Evolutionary conservation across 140 eudicot genomes (phyloP), one percentile per base, ranked within the genome.

Genomic region (Senecio squalidus): DNA sequence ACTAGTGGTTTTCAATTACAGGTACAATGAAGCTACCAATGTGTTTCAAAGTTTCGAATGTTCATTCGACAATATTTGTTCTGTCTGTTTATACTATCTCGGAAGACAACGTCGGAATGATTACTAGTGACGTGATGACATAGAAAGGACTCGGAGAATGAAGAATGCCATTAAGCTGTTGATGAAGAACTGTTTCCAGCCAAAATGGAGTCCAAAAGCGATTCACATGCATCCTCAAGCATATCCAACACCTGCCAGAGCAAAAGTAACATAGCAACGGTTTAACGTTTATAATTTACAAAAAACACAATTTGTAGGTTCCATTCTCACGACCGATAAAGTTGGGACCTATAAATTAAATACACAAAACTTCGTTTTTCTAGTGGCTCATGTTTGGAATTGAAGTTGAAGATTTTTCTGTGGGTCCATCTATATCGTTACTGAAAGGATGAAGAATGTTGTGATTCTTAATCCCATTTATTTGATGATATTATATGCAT

Each of bases 151-250:
- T 38, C 48, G 22, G 7, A 17, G 18, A 67, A 41, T 39, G 51
- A 25, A 54, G 63, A 66, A 39, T 4, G 18, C 23, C 26, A 34
- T 13, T 20, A 14, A 48, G 8, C 14, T 67, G 63, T 67, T n/a
- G n/a, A n/a, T n/a, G n/a, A 80, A 27, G 77, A 68, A 48, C 29
- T 47, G 65, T 65, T 82, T 69, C 81, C 89, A 11, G 73, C 64
- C 45, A 84, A 56, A 74, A 92, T 80, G 78, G 61, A 78, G 5
- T 82, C 96, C 78, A 92, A 40, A 26, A 87, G 81, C 5, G 98
- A 84, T 51, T 92, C 96, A 60, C 96, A 92, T 10, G 89, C 96
- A 69, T 92, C 98, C 74, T 87, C 93, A 25, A 92, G 86, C 55
- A 92, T 76, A 78, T 87, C 96, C 53, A 92, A 67, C 53, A 84